A percentile compares a stretch with the other conserved stretches of the same genome.
phyloP scores from a whole-genome alignment of 257 asterid genomes.

The Rubia yunnanensis region DNA sequence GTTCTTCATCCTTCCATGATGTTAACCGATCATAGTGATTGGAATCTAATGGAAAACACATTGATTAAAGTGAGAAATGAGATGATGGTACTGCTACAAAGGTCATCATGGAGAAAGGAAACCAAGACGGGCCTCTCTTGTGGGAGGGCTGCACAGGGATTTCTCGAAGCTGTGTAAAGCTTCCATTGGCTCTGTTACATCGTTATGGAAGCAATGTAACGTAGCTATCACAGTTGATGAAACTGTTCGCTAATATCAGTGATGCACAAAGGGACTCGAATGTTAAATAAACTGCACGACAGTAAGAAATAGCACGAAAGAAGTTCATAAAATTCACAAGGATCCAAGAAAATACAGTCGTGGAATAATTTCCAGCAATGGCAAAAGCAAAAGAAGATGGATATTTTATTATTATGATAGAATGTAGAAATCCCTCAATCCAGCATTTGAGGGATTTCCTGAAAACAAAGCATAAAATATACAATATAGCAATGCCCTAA shows the following conservation, averaged over 20 bases:
- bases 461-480: background rate
- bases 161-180: background rate
- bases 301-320: too few relatives aligned
- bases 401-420: background rate
- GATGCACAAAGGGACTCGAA: background rate
- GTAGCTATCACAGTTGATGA: background rate
- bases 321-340: too few relatives aligned
- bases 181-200: constrained; percentile 1
- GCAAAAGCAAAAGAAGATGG: background rate
- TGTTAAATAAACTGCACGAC: background rate
- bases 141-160: background rate
- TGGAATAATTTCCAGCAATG: background rate
- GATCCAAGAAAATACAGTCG: background rate
- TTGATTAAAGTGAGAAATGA: background rate
- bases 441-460: constrained; percentile 12
- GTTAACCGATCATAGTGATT: constrained; percentile 1
- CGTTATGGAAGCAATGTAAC: background rate
- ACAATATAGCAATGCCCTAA: background rate
- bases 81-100: background rate
- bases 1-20: background rate
- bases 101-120: constrained; percentile 1
- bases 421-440: background rate
- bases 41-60: constrained; percentile 4
- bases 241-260: background rate
- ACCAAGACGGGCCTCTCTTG: background rate